phyloP scores from a whole-genome alignment of 2,329 filamentous ascomycete species.

The Botrytis pseudocinerea region DNA sequence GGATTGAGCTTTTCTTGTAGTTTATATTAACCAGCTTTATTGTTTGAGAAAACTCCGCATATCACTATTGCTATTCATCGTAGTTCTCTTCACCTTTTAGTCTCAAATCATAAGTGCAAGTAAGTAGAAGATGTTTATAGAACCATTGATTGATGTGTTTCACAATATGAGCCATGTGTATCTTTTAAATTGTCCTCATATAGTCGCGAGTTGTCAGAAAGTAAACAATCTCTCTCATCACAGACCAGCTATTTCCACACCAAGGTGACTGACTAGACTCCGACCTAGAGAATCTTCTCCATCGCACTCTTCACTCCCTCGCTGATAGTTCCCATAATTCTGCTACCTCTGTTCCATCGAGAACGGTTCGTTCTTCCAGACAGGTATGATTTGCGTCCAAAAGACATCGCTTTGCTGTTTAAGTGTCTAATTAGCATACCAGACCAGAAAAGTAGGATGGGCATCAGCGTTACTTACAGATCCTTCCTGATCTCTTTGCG shows the following conservation, averaged over 20 bases:
- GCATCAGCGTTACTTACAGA: neutral
- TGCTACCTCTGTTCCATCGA: neutral
- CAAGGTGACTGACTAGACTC: neutral
- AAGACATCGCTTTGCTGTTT: neutral
- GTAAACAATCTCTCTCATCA: neutral
- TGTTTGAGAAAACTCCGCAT: neutral
- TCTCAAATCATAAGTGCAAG: neutral
- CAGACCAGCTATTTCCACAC: neutral
- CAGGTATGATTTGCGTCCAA: neutral
- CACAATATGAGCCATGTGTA: neutral
- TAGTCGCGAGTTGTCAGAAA: neutral
- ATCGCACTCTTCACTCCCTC: neutral
- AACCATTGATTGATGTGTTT: neutral
- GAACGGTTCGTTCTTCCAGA: neutral
- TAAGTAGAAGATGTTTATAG: neutral
- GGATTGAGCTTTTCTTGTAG: neutral
- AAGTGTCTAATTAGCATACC: neutral
- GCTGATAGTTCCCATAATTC: neutral
- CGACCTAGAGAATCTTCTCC: neutral
- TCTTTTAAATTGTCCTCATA: neutral
- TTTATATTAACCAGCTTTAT: neutral
- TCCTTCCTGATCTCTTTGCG: neutral
- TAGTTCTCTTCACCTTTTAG: neutral
- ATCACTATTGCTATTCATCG: neutral
- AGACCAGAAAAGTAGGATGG: neutral